Evolutionary conservation across 106 monocot species (phyloP).

Genomic region (Dendrobium officinale): DNA sequence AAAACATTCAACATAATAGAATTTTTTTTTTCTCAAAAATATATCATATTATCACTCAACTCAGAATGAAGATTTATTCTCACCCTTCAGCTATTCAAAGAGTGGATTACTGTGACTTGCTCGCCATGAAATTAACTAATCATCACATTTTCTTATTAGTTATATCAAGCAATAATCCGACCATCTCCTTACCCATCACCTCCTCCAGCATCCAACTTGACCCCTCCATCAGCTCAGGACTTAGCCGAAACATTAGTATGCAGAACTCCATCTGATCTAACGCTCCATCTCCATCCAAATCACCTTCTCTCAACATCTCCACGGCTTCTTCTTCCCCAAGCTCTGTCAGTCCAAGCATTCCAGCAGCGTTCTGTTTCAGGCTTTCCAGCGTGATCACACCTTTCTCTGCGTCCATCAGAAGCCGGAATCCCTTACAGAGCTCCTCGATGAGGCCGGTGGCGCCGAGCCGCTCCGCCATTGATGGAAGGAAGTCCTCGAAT

Average conservation of each 20-base stretch:
- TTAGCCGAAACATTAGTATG: constrained; percentile 17
- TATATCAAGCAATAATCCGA: no score
- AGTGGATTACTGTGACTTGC: no score
- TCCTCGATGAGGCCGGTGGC: constrained; percentile 7
- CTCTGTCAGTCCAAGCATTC: constrained; percentile 5
- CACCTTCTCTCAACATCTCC: constrained; percentile 18
- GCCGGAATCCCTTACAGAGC: constrained; percentile 15
- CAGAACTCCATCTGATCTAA: constrained; percentile 20
- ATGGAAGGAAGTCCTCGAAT: constrained; percentile 14
- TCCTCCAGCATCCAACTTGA: constrained; percentile 1
- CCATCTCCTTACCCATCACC: background rate
- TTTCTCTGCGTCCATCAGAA: constrained; percentile 9
- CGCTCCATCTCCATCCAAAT: constrained; percentile 20
- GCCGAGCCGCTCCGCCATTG: constrained; percentile 15
- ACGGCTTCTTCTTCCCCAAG: constrained; percentile 7
- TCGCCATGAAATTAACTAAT: no score
- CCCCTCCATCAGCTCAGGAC: constrained; percentile 11
- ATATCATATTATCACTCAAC: no score
- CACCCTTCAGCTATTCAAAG: no score
- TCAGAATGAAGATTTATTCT: no score
- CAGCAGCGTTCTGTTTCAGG: constrained; percentile 8
- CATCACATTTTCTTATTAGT: no score
- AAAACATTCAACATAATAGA: no score
- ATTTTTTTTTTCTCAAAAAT: no score
- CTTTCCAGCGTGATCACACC: constrained; percentile 16